A percentile compares a stretch with the other conserved stretches of the same genome.
Evolutionary conservation across 1,284 basidiomycete genomes (phyloP).

Genomic region (Rhodotorula sp.): DNA sequence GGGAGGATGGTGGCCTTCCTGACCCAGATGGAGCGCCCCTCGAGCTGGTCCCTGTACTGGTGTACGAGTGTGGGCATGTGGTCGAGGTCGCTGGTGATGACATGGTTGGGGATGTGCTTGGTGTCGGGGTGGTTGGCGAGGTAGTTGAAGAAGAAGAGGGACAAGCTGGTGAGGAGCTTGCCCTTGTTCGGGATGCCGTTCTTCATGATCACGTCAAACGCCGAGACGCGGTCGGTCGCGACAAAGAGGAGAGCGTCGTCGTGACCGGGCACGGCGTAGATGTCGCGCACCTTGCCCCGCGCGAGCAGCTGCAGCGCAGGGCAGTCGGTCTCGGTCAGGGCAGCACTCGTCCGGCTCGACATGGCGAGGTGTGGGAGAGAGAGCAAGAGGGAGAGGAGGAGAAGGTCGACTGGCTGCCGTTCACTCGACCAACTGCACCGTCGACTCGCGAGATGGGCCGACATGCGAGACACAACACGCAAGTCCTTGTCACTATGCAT

Average conservation of each 20-base stretch:
- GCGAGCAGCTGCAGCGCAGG: conserved; percentile 65
- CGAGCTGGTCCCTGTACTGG: conserved; percentile 63
- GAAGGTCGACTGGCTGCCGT: background rate
- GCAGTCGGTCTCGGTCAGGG: conserved; percentile 47
- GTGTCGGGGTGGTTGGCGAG: conserved; percentile 58
- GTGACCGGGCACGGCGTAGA: conserved; percentile 68
- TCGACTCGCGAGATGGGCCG: background rate
- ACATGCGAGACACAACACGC: conserved; percentile 64
- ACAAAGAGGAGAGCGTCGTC: conserved; percentile 79
- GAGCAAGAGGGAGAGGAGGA: background rate
- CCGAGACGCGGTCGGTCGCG: conserved; percentile 92
- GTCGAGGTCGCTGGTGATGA: conserved; percentile 70
- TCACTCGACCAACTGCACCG: background rate
- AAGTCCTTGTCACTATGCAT: conserved; percentile 48
- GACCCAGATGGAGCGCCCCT: conserved; percentile 88
- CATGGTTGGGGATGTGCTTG: conserved; percentile 72
- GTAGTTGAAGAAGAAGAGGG: conserved; percentile 92
- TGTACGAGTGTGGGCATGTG: conserved; percentile 73
- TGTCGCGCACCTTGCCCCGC: conserved; percentile 88
- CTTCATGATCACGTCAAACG: conserved; percentile 91
- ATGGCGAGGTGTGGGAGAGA: background rate
- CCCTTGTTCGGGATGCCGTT: conserved; percentile 95
- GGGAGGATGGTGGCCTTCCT: conserved; percentile 84
- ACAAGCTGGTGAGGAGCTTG: conserved; percentile 82
- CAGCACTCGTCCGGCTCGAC: background rate